Evolutionary conservation across 2,329 filamentous ascomycete genomes (phyloP).

Genomic region (Hypoxylon sp.): DNA sequence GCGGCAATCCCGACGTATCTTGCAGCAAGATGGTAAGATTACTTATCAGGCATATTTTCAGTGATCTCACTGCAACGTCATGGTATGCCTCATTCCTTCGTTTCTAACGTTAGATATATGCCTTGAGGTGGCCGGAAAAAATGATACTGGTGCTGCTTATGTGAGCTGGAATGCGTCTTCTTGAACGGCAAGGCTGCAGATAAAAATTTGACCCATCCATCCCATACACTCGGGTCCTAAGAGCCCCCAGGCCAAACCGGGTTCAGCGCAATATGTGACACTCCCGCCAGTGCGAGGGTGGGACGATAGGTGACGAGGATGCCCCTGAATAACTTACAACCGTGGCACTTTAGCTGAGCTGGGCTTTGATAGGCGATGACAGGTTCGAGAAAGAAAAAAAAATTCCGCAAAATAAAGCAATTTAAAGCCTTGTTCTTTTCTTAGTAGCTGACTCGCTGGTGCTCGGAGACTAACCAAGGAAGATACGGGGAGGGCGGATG

Average conservation of each 20-base stretch:
- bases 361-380: constrained; percentile 42
- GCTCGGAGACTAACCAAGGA: constrained; percentile 30
- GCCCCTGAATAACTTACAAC: constrained; percentile 47
- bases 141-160: constrained; percentile 24
- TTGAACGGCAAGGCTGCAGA: constrained; percentile 32
- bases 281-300: constrained; percentile 36
- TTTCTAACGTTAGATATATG: constrained; percentile 3
- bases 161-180: constrained; percentile 21
- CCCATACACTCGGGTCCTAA: constrained; percentile 48
- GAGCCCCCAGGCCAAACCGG: constrained; percentile 34
- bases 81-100: constrained; percentile 14
- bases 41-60: constrained; percentile 14
- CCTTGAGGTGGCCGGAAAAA: constrained; percentile 3
- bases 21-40: constrained; percentile 28
- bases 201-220: constrained; percentile 33
- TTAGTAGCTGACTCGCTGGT: constrained; percentile 41
- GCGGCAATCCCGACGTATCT: constrained; percentile 37
- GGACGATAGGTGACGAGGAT: constrained; percentile 42
- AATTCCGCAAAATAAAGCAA: constrained; percentile 49
- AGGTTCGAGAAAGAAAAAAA: constrained; percentile 40
- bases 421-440: constrained; percentile 50
- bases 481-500: constrained; percentile 45
- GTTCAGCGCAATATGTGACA: constrained; percentile 42
- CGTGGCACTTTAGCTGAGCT: constrained; percentile 43
- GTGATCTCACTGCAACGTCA: constrained; percentile 20